phyloP scores from a whole-genome alignment of 2,329 filamentous ascomycete species.

The Pestalotiopsis sp. region DNA sequence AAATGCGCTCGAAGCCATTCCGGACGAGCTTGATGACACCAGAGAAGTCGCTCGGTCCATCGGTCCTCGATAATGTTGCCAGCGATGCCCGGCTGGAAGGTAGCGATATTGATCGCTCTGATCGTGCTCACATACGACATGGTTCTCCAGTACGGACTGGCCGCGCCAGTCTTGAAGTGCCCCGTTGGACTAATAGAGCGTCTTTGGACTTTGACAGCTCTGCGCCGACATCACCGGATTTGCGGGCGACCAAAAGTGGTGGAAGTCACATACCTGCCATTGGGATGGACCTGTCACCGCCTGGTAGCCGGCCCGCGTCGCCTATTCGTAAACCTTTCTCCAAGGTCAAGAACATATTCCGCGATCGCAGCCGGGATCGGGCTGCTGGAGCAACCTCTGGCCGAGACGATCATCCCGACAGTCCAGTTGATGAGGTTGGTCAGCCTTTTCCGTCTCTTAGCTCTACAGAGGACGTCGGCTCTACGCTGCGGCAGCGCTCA shows the following conservation, averaged over 20 bases:
- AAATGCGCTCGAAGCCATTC: slow-evolving; percentile 30
- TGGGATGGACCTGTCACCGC: slow-evolving; percentile 63
- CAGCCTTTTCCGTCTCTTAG: slow-evolving; percentile 26
- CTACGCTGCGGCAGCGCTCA: slow-evolving; percentile 30
- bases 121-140: slow-evolving; percentile 19
- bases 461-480: slow-evolving; percentile 27
- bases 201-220: slow-evolving; percentile 48
- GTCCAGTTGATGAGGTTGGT: slow-evolving; percentile 26
- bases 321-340: slow-evolving; percentile 60
- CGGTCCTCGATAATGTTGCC: slow-evolving; percentile 15
- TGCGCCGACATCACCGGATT: slow-evolving; percentile 51
- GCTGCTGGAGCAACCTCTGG: slow-evolving; percentile 31
- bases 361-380: slow-evolving; percentile 51
- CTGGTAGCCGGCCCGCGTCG: slow-evolving; percentile 62
- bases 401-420: slow-evolving; percentile 34
- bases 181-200: slow-evolving; percentile 34
- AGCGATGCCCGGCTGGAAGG: slow-evolving; percentile 22
- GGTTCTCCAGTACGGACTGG: slow-evolving; percentile 32
- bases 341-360: slow-evolving; percentile 57
- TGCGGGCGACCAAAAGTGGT: slow-evolving; percentile 44
- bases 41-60: slow-evolving; percentile 17
- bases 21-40: slow-evolving; percentile 31
- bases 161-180: slow-evolving; percentile 50
- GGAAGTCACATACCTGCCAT: slow-evolving; percentile 56
- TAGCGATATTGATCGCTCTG: slow-evolving; percentile 17